Percentiles rank a stretch among this genome's conserved stretches.
phyloP scores from a whole-genome alignment of 202 grass and related monocot species.

The Setaria viridis region DNA sequence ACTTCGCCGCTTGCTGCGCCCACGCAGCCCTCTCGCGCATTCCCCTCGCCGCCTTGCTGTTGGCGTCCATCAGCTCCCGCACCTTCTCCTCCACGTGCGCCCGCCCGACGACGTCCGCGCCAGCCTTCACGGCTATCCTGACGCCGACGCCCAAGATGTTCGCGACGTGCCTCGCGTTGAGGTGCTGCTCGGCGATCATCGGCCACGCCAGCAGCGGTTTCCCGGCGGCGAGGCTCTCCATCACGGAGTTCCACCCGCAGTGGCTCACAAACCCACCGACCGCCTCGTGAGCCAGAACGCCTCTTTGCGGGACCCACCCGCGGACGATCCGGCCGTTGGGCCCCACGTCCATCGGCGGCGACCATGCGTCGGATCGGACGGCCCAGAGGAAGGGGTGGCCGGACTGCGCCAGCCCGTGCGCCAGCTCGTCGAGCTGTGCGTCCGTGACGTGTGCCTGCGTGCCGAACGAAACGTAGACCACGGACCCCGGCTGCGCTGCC shows the following conservation, averaged over 20 bases:
- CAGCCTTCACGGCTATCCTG: conserved; percentile 4
- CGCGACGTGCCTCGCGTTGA: conserved; percentile 65
- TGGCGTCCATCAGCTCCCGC: conserved; percentile 53
- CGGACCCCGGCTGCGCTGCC: conserved; percentile 30
- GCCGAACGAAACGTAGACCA: conserved; percentile 76
- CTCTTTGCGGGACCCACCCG: conserved; percentile 66
- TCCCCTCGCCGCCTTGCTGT: conserved; percentile 13
- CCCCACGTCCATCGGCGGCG: conserved; percentile 18
- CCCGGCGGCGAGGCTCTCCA: conserved; percentile 66
- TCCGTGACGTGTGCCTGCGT: conserved; percentile 54
- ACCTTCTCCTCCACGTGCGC: conserved; percentile 50
- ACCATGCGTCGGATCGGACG: conserved; percentile 53
- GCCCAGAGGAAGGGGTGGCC: conserved; percentile 68
- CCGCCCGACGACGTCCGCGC: conserved; percentile 16
- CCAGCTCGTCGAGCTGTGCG: conserved; percentile 66
- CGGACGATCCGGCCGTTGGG: conserved; percentile 43
- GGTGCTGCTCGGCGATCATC: conserved; percentile 66
- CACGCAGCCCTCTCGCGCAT: conserved; percentile 29
- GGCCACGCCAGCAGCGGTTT: conserved; percentile 73
- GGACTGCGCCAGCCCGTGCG: conserved; percentile 47
- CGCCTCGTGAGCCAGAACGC: conserved; percentile 49
- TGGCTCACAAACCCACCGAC: conserved; percentile 74
- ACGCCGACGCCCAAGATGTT: conserved; percentile 58
- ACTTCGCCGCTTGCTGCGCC: conserved; percentile 30
- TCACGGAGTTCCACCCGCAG: conserved; percentile 79